Conservation (phyloP, 176 grass and related monocot genomes). For the Carex parvula region DNA sequence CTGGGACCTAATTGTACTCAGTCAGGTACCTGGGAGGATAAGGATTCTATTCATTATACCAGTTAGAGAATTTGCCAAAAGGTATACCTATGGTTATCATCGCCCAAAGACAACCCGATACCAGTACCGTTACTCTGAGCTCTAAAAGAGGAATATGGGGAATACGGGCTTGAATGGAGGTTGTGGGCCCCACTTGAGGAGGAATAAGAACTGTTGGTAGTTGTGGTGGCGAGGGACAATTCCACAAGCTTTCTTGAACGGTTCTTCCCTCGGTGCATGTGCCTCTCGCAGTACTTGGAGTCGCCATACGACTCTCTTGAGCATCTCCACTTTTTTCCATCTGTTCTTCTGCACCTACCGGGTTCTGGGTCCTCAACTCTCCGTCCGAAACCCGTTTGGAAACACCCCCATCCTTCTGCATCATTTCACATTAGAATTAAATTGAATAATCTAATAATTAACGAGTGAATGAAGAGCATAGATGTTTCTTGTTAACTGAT, state of each 20-base stretch:
- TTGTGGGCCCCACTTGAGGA: not conserved
- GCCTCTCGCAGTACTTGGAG: slow-evolving; percentile 47
- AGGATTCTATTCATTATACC: not conserved
- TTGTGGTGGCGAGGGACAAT: slow-evolving; percentile 41
- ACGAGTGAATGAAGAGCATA: not conserved
- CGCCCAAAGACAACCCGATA: slow-evolving; percentile 14
- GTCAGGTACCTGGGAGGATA: no score
- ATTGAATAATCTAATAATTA: not conserved
- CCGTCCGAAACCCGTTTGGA: slow-evolving; percentile 22
- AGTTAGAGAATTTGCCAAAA: not conserved
- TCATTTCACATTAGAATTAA: not conserved
- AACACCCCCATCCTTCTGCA: slow-evolving; percentile 35
- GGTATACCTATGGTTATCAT: slow-evolving; percentile 29
- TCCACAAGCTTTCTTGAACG: slow-evolving; percentile 58
- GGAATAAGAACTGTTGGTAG: slow-evolving; percentile 18
- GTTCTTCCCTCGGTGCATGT: slow-evolving; percentile 48
- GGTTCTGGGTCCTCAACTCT: slow-evolving; percentile 40
- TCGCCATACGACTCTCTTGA: slow-evolving; percentile 39
- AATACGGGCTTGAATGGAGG: slow-evolving; percentile 1
- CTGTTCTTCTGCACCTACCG: slow-evolving; percentile 39
- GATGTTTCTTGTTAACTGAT: not conserved
- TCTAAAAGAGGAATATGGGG: slow-evolving; percentile 17
- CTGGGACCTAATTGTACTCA: no score
- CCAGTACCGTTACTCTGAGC: not conserved
- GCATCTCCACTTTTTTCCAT: slow-evolving; percentile 52